These are phyloP conservation scores for Clavariopsis aquatica DNA, from an alignment of 495 filamentous ascomycete species.

Conservation along the genomic window DNA sequence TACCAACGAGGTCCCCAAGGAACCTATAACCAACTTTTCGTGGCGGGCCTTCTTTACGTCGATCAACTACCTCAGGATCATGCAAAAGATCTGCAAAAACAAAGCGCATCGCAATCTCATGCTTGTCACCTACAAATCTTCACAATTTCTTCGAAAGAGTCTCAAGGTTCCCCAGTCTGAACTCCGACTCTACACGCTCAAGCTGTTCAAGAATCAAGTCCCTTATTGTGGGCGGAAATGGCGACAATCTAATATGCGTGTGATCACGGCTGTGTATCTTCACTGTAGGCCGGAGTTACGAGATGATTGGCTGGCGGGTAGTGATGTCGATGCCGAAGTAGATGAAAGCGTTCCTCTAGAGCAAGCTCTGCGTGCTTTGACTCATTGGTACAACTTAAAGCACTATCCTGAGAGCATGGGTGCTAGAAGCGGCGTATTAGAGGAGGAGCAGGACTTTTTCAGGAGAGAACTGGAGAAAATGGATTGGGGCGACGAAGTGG, in stretches of 20 bases:
- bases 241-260: slow-evolving; percentile 97
- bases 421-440: slow-evolving; percentile 60
- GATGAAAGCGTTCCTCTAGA: slow-evolving; percentile 90
- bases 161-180: slow-evolving; percentile 87
- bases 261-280: slow-evolving; percentile 94
- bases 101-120: slow-evolving; percentile 93
- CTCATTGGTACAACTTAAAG: slow-evolving; percentile 88
- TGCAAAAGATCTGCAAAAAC: slow-evolving; percentile 94
- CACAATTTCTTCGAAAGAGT: slow-evolving; percentile 81
- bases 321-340: slow-evolving; percentile 86
- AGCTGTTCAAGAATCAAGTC: slow-evolving; percentile 96
- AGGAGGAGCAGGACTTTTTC: slow-evolving; percentile 89
- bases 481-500: slow-evolving; percentile 52
- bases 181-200: slow-evolving; percentile 90
- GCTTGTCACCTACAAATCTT: slow-evolving; percentile 91
- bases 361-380: slow-evolving; percentile 80
- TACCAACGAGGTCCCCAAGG: slow-evolving; percentile 56
- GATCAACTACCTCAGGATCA: slow-evolving; percentile 90
- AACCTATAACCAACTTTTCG: slow-evolving; percentile 85
- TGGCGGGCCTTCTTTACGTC: slow-evolving; percentile 91
- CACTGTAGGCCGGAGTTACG: slow-evolving; percentile 89
- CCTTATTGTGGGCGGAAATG: slow-evolving; percentile 98
- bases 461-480: slow-evolving; percentile 83
- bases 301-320: slow-evolving; percentile 92
- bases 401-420: slow-evolving; percentile 81